A percentile compares a stretch with the other conserved stretches of the same genome.
phyloP scores from a whole-genome alignment of 345 rosid genomes.

The rapeseed (Brassica napus) region Da-Ae NC_063452.1:28201001-28201500 shows the following conservation, averaged over 20 bases:
- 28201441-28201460: too few relatives aligned
- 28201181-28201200: neutral
- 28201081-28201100: too few relatives aligned
- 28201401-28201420: neutral
- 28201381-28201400: neutral
- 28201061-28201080: neutral
- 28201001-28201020: neutral
- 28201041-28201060: neutral
- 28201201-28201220: neutral
- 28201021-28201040: too few relatives aligned
- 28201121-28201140: neutral
- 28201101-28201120: neutral
- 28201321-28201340: neutral
- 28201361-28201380: too few relatives aligned
- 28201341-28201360: too few relatives aligned
- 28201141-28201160: neutral
- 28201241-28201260: too few relatives aligned
- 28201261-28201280: too few relatives aligned
- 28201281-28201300: too few relatives aligned
- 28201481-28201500: neutral
- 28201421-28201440: neutral
- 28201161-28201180: neutral
- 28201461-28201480: neutral
- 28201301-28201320: neutral
- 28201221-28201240: neutral